Conservation (phyloP, 495 filamentous ascomycete genomes). For the Podospora australis region DNA sequence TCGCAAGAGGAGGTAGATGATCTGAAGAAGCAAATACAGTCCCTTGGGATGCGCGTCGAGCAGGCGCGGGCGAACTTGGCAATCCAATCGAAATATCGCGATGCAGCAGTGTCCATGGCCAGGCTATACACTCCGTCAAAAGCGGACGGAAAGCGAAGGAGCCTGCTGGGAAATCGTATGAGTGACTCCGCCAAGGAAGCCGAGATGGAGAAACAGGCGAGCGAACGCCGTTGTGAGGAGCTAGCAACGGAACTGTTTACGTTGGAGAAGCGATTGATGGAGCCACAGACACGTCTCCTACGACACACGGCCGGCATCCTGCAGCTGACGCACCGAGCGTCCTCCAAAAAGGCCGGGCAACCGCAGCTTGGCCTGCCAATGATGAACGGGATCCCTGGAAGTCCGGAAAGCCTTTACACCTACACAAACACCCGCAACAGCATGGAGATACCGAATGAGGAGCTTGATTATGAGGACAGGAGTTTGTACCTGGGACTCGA, state of each 20-base stretch:
- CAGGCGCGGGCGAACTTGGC: conserved; percentile 71
- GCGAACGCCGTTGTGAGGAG: conserved; percentile 78
- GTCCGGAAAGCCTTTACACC: conserved; percentile 60
- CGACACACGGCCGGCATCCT: conserved; percentile 88
- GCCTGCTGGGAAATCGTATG: conserved; percentile 45
- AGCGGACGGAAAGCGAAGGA: conserved; percentile 40
- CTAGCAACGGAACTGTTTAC: conserved; percentile 71
- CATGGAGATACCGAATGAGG: conserved; percentile 38
- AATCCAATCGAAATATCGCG: conserved; percentile 89
- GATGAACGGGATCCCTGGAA: conserved; percentile 52
- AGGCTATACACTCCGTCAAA: conserved; percentile 56
- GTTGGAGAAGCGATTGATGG: conserved; percentile 64
- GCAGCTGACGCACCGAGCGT: conserved; percentile 71
- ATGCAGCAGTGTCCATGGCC: conserved; percentile 81
- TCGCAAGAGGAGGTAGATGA: conserved; percentile 86
- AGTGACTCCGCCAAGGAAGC: conserved; percentile 49
- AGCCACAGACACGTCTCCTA: conserved; percentile 65
- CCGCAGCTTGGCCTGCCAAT: conserved; percentile 25
- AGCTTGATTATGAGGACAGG: conserved; percentile 68
- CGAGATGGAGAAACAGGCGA: conserved; percentile 67
- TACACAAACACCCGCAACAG: conserved; percentile 50
- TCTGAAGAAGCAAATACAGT: conserved; percentile 74
- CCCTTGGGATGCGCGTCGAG: conserved; percentile 67
- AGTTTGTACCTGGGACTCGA: conserved; percentile 72
- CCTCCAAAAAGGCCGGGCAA: conserved; percentile 32